phyloP scores from a whole-genome alignment of 208 protist species.

The Novymonas esmeraldas region DNA sequence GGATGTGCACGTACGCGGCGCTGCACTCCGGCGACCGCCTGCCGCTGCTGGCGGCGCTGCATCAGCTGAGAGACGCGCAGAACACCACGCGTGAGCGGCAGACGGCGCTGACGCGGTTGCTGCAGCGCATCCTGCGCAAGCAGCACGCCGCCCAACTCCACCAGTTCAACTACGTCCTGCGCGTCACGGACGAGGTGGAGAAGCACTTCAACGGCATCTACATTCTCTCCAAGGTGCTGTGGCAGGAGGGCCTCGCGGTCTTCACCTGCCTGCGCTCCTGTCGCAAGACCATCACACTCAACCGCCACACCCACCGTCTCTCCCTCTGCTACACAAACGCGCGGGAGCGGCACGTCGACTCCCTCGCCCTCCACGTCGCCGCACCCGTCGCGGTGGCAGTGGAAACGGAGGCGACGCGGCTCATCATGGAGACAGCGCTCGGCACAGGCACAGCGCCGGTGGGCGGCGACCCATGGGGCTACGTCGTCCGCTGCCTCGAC shows the following conservation, averaged over 20 bases:
- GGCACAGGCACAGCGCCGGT: conserved; percentile 6
- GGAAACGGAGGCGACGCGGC: conserved; percentile 54
- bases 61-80: conserved; percentile 44
- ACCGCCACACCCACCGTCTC: conserved; percentile 36
- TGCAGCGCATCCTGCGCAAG: conserved; percentile 67
- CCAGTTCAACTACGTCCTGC: conserved; percentile 82
- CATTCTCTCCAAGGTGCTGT: conserved; percentile 50
- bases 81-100: conserved; percentile 51
- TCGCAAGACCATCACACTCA: conserved; percentile 75
- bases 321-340: conserved; percentile 50
- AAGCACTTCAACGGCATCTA: conserved; percentile 74
- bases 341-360: conserved; percentile 45
- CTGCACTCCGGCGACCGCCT: conserved; percentile 76
- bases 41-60: conserved; percentile 57
- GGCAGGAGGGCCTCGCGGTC: conserved; percentile 45
- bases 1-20: conserved; percentile 67
- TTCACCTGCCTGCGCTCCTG: conserved; percentile 75
- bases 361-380: conserved; percentile 35
- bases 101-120: conserved; percentile 30
- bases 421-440: conserved; percentile 43
- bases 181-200: conserved; percentile 54
- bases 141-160: conserved; percentile 46
- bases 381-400: conserved; percentile 54
- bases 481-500: conserved; percentile 62
- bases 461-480: conserved; percentile 45